Evolutionary conservation across 768 basidiomycete species (phyloP).

Genomic region (Kwoniella heveanensis): DNA sequence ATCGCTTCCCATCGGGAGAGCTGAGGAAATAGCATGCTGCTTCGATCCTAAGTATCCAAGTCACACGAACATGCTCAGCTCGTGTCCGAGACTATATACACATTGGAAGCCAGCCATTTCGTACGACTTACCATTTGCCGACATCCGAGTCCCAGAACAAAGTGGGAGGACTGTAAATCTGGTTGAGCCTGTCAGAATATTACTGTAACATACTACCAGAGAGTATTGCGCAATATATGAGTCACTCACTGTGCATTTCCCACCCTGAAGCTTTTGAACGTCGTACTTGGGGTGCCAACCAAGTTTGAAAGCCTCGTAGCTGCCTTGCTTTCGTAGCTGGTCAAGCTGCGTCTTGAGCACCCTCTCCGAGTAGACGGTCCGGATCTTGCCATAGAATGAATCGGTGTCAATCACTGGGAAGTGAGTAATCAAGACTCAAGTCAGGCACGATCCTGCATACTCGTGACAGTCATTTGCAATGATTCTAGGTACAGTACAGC

Average conservation of each 20-base stretch:
- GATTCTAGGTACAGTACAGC: no score
- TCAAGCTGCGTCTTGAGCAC: constrained; percentile 44
- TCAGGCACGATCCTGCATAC: no score
- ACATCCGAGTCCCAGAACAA: constrained; percentile 43
- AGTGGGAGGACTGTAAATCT: constrained; percentile 24
- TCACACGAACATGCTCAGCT: no score
- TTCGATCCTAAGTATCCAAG: constrained; percentile 43
- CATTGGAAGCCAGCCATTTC: no score
- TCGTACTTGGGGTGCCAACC: constrained; percentile 39
- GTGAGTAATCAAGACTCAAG: no score
- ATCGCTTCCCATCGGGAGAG: constrained; percentile 18
- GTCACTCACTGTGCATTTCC: constrained; percentile 19
- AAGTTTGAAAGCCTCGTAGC: constrained; percentile 38
- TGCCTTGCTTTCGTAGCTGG: constrained; percentile 37
- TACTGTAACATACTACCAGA: no score
- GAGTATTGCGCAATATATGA: no score
- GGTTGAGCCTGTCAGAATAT: no score
- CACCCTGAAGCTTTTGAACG: constrained; percentile 19
- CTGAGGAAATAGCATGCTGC: constrained; percentile 36
- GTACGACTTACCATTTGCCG: constrained; percentile 42
- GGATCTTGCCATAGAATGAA: constrained; percentile 39
- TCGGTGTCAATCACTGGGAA: constrained; percentile 26
- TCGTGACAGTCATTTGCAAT: no score
- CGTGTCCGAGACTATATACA: no score
- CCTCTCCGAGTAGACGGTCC: constrained; percentile 25